Evolutionary conservation across 1,284 basidiomycete species (phyloP).

Genomic region (Phylloporus sp.): DNA sequence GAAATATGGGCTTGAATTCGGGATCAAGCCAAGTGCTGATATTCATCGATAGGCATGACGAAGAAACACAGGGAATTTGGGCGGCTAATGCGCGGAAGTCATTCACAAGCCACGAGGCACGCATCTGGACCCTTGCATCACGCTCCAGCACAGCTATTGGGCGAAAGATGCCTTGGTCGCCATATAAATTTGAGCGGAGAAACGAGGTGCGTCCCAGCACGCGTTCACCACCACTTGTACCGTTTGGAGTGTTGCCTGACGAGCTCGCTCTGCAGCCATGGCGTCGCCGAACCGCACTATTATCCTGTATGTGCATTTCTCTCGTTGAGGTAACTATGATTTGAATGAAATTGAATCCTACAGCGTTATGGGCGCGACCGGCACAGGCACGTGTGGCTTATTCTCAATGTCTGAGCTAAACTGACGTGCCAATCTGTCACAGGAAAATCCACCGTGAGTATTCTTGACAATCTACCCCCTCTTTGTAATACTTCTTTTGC

Average conservation of each 20-base stretch:
- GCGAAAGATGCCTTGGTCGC: background rate
- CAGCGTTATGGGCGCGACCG: constrained; percentile 19
- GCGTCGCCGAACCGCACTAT: background rate
- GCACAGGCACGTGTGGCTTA: constrained; percentile 14
- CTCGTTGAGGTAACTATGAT: background rate
- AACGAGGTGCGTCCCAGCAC: background rate
- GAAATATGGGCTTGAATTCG: too few relatives aligned
- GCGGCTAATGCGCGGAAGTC: too few relatives aligned
- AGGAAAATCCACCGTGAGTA: constrained; percentile 18
- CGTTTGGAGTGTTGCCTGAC: background rate
- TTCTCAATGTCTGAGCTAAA: background rate
- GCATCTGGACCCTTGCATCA: too few relatives aligned
- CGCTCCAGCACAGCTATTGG: background rate
- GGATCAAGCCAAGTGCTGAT: too few relatives aligned
- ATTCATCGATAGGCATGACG: too few relatives aligned
- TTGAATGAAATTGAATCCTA: background rate
- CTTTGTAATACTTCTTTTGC: background rate
- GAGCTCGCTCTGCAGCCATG: background rate
- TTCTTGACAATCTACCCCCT: background rate
- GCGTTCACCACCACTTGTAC: background rate
- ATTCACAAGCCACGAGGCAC: too few relatives aligned
- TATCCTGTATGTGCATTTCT: background rate
- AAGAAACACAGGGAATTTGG: too few relatives aligned
- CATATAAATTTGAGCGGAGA: background rate
- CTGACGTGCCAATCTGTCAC: background rate